Conservation (phyloP, 352 stramenopile genomes). For the Peronospora farinosa region DNA sequence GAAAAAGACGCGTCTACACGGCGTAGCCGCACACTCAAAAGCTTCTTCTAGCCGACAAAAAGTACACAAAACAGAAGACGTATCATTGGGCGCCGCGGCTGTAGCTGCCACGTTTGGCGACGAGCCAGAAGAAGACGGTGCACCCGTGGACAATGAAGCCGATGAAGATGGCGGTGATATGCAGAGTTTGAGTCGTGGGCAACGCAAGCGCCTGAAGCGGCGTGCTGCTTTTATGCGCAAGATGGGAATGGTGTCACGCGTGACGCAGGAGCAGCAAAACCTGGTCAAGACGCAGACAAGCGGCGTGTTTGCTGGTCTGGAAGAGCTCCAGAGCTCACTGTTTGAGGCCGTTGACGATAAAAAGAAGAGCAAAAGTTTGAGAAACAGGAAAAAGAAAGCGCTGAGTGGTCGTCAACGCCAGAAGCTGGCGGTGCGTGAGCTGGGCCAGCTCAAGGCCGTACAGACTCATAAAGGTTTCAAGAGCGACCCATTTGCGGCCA, state of each 20-base stretch:
- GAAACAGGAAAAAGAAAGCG: slow-evolving; percentile 37
- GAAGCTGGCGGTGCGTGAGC: slow-evolving; percentile 75
- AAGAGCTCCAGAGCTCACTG: slow-evolving; percentile 63
- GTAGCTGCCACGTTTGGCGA: slow-evolving; percentile 56
- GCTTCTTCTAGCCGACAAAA: slow-evolving; percentile 25
- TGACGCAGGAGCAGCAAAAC: slow-evolving; percentile 46
- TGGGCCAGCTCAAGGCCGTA: slow-evolving; percentile 79
- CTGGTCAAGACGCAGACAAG: slow-evolving; percentile 40
- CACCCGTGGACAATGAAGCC: slow-evolving; percentile 30
- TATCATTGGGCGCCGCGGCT: slow-evolving; percentile 40
- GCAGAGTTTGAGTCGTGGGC: slow-evolving; percentile 59
- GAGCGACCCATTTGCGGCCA: slow-evolving; percentile 77
- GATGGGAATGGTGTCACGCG: slow-evolving; percentile 75
- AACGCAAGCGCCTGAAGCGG: slow-evolving; percentile 81
- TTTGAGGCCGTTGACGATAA: slow-evolving; percentile 50
- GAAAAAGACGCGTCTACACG: slow-evolving; percentile 55
- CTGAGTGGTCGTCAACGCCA: slow-evolving; percentile 79
- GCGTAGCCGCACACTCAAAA: slow-evolving; percentile 41
- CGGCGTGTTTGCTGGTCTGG: slow-evolving; percentile 65
- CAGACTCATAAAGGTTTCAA: slow-evolving; percentile 79
- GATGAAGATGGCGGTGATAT: slow-evolving; percentile 30
- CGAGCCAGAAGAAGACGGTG: slow-evolving; percentile 26
- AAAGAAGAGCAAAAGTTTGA: slow-evolving; percentile 12
- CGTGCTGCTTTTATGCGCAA: slow-evolving; percentile 79
- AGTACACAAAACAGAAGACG: slow-evolving; percentile 13